Conservation (phyloP, 148 eudicot genomes). For the Rhododendron ferrugineum region DNA sequence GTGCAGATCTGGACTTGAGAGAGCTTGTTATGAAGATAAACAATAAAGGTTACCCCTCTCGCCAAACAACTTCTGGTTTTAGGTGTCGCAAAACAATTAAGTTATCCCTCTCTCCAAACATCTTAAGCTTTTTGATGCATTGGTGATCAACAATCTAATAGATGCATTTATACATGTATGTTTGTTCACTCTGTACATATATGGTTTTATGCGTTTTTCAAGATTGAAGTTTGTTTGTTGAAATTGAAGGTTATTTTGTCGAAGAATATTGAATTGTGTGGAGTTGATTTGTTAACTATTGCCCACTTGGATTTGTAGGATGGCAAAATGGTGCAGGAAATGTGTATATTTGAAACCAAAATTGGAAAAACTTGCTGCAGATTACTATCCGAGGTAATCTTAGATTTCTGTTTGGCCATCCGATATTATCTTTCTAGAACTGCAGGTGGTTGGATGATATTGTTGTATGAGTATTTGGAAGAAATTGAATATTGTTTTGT, state of each 20-base stretch:
- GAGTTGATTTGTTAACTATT: neutral
- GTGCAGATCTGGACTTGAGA: neutral
- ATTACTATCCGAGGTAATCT: conserved; percentile 41
- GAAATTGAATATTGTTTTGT: neutral
- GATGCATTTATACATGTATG: neutral
- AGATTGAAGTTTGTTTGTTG: neutral
- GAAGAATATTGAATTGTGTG: neutral
- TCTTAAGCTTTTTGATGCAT: neutral
- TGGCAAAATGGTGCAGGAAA: conserved; percentile 96
- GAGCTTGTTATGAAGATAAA: neutral
- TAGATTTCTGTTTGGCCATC: neutral
- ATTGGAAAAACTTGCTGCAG: conserved; percentile 71
- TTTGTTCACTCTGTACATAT: neutral
- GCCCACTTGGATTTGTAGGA: conserved; percentile 39
- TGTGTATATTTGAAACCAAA: conserved; percentile 88
- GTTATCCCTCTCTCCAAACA: neutral
- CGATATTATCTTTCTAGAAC: neutral
- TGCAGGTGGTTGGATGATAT: neutral
- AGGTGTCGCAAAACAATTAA: neutral
- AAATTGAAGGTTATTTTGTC: neutral
- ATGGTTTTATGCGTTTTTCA: neutral
- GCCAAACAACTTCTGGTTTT: neutral
- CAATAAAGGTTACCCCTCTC: neutral
- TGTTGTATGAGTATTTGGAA: neutral
- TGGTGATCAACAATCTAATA: neutral